Conservation (phyloP, 306 rosid genomes). For the Macrotyloma uniflorum region DNA sequence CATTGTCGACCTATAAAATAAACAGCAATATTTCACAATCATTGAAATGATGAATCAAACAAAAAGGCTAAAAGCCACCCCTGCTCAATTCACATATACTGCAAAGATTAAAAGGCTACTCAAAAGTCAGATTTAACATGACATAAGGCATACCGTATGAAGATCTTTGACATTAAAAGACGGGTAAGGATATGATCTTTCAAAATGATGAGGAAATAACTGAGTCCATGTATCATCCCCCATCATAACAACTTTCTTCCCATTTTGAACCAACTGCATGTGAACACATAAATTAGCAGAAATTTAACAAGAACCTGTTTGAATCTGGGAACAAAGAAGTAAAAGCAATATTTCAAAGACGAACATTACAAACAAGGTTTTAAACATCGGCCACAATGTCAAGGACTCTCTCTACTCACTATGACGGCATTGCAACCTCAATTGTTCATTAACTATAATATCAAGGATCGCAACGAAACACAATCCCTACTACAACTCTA, state of each 20-base stretch:
- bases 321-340: background rate
- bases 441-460: background rate
- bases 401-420: background rate
- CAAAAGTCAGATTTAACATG: slow-evolving; percentile 5
- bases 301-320: background rate
- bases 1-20: slow-evolving; percentile 81
- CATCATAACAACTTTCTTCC: slow-evolving; percentile 95
- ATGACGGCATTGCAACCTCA: background rate
- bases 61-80: background rate
- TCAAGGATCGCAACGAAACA: background rate
- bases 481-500: background rate
- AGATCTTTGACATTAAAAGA: slow-evolving; percentile 98
- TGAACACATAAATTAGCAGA: background rate
- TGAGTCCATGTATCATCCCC: slow-evolving; percentile 99
- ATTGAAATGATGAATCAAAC: slow-evolving; percentile 17
- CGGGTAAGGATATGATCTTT: slow-evolving; percentile 78
- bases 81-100: slow-evolving; percentile 13
- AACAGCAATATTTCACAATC: slow-evolving; percentile 16
- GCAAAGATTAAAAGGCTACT: slow-evolving; percentile 28
- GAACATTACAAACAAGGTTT: background rate
- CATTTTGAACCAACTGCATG: slow-evolving; percentile 78
- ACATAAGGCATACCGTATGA: slow-evolving; percentile 65
- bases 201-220: slow-evolving; percentile 88
- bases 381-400: background rate
- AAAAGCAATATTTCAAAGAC: slow-evolving; percentile 11